Base-by-base conservation (phyloP, 2,329 filamentous ascomycete species). In the Achaetomium macrosporum region DNA sequence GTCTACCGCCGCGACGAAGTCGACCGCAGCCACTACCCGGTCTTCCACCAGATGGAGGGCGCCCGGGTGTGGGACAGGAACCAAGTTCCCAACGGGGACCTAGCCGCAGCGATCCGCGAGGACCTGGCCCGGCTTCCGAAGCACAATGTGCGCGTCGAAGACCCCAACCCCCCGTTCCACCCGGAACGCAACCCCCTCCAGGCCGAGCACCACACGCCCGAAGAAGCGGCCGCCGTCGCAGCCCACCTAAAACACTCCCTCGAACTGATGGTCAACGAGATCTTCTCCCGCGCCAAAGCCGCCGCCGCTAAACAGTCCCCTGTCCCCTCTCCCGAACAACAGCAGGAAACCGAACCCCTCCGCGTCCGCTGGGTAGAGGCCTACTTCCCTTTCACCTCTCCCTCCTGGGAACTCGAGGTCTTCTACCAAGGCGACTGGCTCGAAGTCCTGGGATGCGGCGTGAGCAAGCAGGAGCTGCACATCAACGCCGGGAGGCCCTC, bases 41-140 rank as follows among this genome's bases (percentile, higher is more conserved):
- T 95, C 54, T 99, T 99, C 70, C 93, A 99, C 71, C 93, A 99
- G 73, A 97, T 97, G 91, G 93, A 99, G 69, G 92, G 90, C 12
- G 92, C 92, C 9, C 79, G 87, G 61, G 85, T 90, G 50, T 99
- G 93, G 92, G 87, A 93, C 65, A 81, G 89, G 10, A 75, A 67
- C 29, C 78, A 73, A 66, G 80, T 79, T 42, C 76, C 73, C 50
- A 74, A 69, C 55, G 77, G 76, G 16, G 78, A 86, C 58, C 67
- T 90, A 16, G 80, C 80, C 1, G 73, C 81, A 15, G 79, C 81
- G 12, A 83, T 97, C 8, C 81, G 78, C 73, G 77, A 77, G 35
- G 89, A 95, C 64, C 61, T 95, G 29, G 79, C 82, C 49, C 76
- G 72, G 50, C 77, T 97, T 31, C 89, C 90, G 8, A 78, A 73